phyloP scores from a whole-genome alignment of 441 rosid genomes.

The Gossypium schwendimanii region DNA sequence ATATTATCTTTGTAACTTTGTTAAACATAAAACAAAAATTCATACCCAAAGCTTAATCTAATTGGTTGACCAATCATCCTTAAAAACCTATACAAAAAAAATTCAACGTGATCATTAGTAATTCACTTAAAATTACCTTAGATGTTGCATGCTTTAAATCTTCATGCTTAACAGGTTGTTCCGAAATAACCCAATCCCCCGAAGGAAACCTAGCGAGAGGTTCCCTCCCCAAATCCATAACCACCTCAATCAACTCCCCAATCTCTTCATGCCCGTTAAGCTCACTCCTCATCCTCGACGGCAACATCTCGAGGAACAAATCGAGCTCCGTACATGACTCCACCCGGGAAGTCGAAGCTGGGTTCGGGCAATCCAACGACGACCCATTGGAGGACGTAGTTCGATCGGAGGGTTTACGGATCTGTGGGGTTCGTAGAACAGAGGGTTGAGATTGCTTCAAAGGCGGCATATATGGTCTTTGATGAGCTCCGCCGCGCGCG shows the following conservation, averaged over 20 bases:
- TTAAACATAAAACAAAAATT: not conserved
- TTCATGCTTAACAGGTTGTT: constrained; percentile 51
- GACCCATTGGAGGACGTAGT: constrained; percentile 36
- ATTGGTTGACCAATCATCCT: not conserved
- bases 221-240: constrained; percentile 84
- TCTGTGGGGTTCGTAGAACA: constrained; percentile 32
- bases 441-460: constrained; percentile 34
- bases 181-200: constrained; percentile 82
- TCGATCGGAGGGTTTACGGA: constrained; percentile 52
- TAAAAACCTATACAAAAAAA: not conserved
- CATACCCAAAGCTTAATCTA: not conserved
- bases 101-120: not conserved
- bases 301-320: constrained; percentile 65
- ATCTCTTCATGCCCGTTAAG: constrained; percentile 47
- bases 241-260: constrained; percentile 73
- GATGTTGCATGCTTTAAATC: constrained; percentile 36
- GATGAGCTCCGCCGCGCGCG: constrained; percentile 42
- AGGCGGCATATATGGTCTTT: constrained; percentile 33
- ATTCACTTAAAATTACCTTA: not conserved
- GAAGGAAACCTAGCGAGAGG: constrained; percentile 92
- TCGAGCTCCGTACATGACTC: constrained; percentile 49
- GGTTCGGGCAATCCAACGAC: constrained; percentile 24
- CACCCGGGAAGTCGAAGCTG: constrained; percentile 23
- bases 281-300: constrained; percentile 50
- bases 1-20: not conserved